These are phyloP conservation scores for Parathielavia appendiculata DNA, from an alignment of 495 filamentous ascomycete genomes.

Conservation along the genomic window DNA sequence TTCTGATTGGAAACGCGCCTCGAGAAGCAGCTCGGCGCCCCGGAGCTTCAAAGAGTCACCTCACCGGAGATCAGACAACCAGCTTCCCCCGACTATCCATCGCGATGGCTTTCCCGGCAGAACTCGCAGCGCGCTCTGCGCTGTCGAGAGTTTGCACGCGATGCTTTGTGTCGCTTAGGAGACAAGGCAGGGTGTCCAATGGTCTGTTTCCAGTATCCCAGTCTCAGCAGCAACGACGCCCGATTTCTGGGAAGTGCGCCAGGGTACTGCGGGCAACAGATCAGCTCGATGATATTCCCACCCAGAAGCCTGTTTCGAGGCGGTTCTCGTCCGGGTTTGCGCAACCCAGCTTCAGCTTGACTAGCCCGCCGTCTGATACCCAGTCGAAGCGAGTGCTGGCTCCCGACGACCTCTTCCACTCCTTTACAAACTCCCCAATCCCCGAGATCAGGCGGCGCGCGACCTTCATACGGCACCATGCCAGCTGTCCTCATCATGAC, in stretches of 20 bases:
- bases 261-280: background rate
- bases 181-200: constrained; percentile 18
- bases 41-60: constrained; percentile 20
- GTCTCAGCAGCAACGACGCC: constrained; percentile 19
- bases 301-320: constrained; percentile 10
- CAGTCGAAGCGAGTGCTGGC: constrained; percentile 49
- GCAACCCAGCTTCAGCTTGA: constrained; percentile 14
- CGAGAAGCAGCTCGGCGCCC: constrained; percentile 7
- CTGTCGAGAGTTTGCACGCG: constrained; percentile 29
- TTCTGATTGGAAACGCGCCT: constrained; percentile 1
- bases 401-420: constrained; percentile 85
- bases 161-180: constrained; percentile 24
- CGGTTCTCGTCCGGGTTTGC: constrained; percentile 24
- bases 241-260: constrained; percentile 18
- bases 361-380: background rate
- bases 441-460: constrained; percentile 79
- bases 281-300: background rate
- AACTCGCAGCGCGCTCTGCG: constrained; percentile 29
- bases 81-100: background rate
- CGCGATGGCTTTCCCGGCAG: constrained; percentile 28
- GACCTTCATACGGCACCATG: constrained; percentile 82
- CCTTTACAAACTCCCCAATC: constrained; percentile 79
- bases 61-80: background rate
- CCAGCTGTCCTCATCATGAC: constrained; percentile 81
- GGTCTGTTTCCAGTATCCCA: constrained; percentile 19